Percentiles rank a stretch among this genome's conserved stretches.
phyloP scores from a whole-genome alignment of 495 filamentous ascomycete genomes.

The Trichocladium antarcticum region DNA sequence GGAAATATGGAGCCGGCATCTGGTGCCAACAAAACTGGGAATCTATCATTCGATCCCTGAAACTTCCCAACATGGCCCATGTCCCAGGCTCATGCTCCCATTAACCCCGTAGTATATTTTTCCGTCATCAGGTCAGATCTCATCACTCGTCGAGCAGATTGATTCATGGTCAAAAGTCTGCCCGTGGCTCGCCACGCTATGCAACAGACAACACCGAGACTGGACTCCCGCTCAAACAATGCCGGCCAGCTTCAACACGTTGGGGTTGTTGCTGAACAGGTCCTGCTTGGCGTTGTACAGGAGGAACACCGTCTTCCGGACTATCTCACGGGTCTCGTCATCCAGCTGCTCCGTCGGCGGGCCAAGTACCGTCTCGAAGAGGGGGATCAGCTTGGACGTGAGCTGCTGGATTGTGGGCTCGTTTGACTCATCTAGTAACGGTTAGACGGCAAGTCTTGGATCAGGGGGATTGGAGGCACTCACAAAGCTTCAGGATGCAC shows the following conservation, averaged over 20 bases:
- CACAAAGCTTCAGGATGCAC: constrained; percentile 79
- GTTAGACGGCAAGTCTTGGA: constrained; percentile 3
- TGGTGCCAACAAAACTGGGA: no score
- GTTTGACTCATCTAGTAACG: constrained; percentile 50
- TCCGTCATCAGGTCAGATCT: constrained; percentile 16
- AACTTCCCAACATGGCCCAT: background rate
- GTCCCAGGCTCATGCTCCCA: background rate
- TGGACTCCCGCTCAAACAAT: constrained; percentile 8
- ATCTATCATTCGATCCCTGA: background rate
- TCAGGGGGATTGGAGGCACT: constrained; percentile 28
- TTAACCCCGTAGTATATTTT: background rate
- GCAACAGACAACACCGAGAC: constrained; percentile 2
- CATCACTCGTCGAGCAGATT: constrained; percentile 18
- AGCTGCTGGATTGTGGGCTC: constrained; percentile 63
- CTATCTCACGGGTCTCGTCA: constrained; percentile 54
- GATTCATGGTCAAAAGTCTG: constrained; percentile 12
- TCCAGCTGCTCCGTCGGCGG: constrained; percentile 76
- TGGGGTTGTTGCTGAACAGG: constrained; percentile 23
- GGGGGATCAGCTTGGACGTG: constrained; percentile 63
- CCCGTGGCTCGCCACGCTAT: constrained; percentile 13
- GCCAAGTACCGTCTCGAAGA: constrained; percentile 70
- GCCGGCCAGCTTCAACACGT: constrained; percentile 25
- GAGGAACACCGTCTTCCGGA: constrained; percentile 17
- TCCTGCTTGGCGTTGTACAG: constrained; percentile 24
- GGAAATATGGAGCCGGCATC: no score